Evolutionary conservation across 1,284 basidiomycete genomes (phyloP).

Genomic region (Pulveroboletus ridleyi): DNA sequence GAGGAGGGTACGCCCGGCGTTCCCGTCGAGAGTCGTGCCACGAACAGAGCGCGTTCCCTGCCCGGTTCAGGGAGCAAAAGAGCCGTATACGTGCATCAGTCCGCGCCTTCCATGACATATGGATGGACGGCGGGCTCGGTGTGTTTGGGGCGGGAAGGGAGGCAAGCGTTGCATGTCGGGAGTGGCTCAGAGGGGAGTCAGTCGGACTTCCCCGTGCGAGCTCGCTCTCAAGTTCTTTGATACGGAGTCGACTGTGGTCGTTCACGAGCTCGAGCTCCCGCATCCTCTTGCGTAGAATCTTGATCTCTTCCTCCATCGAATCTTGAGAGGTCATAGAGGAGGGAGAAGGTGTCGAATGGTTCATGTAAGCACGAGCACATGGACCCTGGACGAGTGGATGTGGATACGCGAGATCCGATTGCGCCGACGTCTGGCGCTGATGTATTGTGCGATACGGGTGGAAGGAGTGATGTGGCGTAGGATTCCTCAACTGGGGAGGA

Average conservation of each 20-base stretch:
- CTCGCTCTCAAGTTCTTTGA: conserved; percentile 53
- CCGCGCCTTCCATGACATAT: conserved; percentile 69
- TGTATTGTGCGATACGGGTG: conserved; percentile 36
- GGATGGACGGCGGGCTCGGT: conserved; percentile 47
- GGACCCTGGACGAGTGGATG: conserved; percentile 30
- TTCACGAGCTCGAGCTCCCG: conserved; percentile 53
- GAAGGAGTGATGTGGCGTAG: conserved; percentile 40
- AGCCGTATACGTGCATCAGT: conserved; percentile 73
- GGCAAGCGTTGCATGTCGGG: conserved; percentile 22
- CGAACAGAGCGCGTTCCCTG: conserved; percentile 84
- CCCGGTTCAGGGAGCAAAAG: conserved; percentile 82
- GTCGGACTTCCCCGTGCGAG: conserved; percentile 41
- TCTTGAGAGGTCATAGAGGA: conserved; percentile 33
- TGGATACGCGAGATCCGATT: conserved; percentile 32
- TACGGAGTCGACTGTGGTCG: conserved; percentile 50
- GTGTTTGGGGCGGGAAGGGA: conserved; percentile 36
- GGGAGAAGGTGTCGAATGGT: conserved; percentile 33
- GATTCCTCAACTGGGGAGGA: conserved; percentile 42
- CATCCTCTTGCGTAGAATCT: conserved; percentile 45
- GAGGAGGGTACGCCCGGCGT: conserved; percentile 76
- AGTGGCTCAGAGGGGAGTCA: conserved; percentile 33
- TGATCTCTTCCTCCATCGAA: conserved; percentile 46
- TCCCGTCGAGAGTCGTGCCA: conserved; percentile 89
- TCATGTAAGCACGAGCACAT: conserved; percentile 33
- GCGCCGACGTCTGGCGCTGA: conserved; percentile 36